These are phyloP conservation scores for Diaporthe sp. DNA, from an alignment of 2,329 filamentous ascomycete species.

Conservation along the genomic window DNA sequence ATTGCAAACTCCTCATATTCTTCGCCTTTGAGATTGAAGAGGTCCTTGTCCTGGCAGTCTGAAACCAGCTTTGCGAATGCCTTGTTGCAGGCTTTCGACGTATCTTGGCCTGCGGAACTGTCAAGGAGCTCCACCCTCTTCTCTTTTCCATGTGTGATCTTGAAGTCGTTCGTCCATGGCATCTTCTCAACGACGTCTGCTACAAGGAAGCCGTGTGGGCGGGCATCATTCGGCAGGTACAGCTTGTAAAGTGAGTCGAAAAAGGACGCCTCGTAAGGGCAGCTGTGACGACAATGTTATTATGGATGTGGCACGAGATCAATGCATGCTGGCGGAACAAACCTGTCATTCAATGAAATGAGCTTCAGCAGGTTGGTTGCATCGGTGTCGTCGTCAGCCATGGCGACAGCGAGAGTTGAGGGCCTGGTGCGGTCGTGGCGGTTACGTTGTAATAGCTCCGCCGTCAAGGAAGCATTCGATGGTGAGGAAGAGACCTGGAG, in stretches of 20 bases:
- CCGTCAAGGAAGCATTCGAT: background rate
- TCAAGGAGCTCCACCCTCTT: constrained; percentile 50
- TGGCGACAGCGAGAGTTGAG: background rate
- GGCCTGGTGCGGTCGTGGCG: background rate
- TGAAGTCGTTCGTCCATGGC: constrained; percentile 58
- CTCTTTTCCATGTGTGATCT: constrained; percentile 47
- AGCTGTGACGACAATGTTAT: constrained; percentile 51
- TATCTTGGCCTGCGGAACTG: constrained; percentile 46
- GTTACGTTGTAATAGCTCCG: background rate
- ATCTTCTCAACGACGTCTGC: constrained; percentile 61
- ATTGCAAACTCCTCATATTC: constrained; percentile 56
- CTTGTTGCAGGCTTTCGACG: constrained; percentile 50
- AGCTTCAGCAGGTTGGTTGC: background rate
- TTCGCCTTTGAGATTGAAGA: constrained; percentile 52
- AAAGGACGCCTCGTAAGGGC: constrained; percentile 55
- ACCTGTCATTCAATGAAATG: background rate
- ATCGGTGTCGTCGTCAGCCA: background rate
- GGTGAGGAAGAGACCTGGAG: background rate
- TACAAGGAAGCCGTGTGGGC: constrained; percentile 65
- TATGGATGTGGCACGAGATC: background rate
- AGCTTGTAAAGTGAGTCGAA: constrained; percentile 55
- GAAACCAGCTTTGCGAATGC: constrained; percentile 58
- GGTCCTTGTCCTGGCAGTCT: constrained; percentile 51
- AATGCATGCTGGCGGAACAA: background rate
- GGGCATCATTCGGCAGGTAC: constrained; percentile 57